Evolutionary conservation across 1,139 yeast genomes (phyloP).

Genomic region (Suhomyces maxii): DNA sequence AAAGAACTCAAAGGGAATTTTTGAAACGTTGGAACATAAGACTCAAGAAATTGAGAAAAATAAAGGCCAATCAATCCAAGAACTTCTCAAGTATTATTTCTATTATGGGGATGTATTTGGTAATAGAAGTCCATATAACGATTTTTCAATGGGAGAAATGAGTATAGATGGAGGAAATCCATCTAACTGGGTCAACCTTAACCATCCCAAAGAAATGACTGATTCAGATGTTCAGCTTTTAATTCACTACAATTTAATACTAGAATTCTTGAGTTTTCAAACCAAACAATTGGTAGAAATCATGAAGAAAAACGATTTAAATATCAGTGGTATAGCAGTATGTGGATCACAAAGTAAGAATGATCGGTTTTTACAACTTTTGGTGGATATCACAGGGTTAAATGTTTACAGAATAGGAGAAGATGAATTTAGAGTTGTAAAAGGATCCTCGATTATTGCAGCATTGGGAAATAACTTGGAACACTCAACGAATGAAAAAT

Average conservation of each 20-base stretch:
- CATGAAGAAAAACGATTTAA: constrained; percentile 19
- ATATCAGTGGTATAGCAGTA: constrained; percentile 33
- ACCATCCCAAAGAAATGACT: constrained; percentile 7
- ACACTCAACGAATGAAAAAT: neutral
- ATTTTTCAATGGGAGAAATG: constrained; percentile 49
- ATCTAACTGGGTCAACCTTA: constrained; percentile 10
- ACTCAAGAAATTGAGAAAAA: constrained; percentile 23
- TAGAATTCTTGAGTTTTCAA: constrained; percentile 55
- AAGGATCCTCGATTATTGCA: constrained; percentile 40
- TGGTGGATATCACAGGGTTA: constrained; percentile 22
- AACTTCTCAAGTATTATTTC: constrained; percentile 36
- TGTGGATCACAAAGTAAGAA: constrained; percentile 57
- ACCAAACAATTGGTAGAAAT: constrained; percentile 37
- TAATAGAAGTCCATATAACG: constrained; percentile 55
- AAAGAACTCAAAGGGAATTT: constrained; percentile 13
- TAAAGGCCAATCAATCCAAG: constrained; percentile 26
- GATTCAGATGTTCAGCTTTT: constrained; percentile 20
- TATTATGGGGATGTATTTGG: constrained; percentile 58
- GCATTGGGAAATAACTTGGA: constrained; percentile 10
- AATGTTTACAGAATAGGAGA: constrained; percentile 21
- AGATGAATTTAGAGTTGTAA: constrained; percentile 32
- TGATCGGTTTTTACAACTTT: constrained; percentile 35
- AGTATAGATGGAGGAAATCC: constrained; percentile 46
- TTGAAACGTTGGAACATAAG: constrained; percentile 32
- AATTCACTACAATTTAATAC: constrained; percentile 41